A percentile compares a stretch with the other conserved stretches of the same genome.
phyloP scores from a whole-genome alignment of 805 yeast genomes.

The Yarrowia sp. region DNA sequence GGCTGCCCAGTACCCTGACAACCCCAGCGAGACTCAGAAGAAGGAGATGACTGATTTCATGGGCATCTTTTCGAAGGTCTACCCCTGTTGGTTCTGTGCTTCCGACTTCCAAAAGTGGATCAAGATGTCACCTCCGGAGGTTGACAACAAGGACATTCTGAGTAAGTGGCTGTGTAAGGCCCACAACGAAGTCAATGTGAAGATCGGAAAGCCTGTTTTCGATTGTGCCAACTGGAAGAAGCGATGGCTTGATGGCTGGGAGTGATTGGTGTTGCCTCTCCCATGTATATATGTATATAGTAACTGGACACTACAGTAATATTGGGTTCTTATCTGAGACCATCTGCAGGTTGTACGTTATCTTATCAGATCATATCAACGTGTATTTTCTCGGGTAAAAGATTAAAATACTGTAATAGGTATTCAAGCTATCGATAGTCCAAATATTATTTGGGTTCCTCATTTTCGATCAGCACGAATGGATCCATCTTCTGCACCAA shows the following conservation, averaged over 20 bases:
- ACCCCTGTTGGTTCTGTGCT: slow-evolving; percentile 95
- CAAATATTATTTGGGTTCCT: background rate
- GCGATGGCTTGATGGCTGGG: slow-evolving; percentile 96
- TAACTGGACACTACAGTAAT: background rate
- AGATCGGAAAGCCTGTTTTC: slow-evolving; percentile 79
- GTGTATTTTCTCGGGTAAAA: no score
- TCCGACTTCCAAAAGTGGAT: slow-evolving; percentile 71
- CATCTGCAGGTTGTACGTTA: background rate
- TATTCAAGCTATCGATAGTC: no score
- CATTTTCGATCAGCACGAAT: background rate
- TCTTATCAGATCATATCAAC: background rate
- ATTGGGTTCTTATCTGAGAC: background rate
- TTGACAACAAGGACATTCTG: slow-evolving; percentile 60
- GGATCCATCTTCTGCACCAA: background rate
- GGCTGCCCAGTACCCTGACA: slow-evolving; percentile 82
- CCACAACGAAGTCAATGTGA: slow-evolving; percentile 86
- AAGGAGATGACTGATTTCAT: slow-evolving; percentile 68
- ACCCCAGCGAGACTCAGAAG: slow-evolving; percentile 61
- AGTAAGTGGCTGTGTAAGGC: slow-evolving; percentile 94
- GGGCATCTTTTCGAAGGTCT: slow-evolving; percentile 66
- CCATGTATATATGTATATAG: slow-evolving; percentile 12
- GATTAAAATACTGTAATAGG: no score
- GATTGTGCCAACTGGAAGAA: slow-evolving; percentile 88
- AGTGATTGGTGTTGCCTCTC: slow-evolving; percentile 46
- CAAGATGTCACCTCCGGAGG: slow-evolving; percentile 42